Conservation (phyloP, 768 basidiomycete species). For the Suillus hirtellus region DNA sequence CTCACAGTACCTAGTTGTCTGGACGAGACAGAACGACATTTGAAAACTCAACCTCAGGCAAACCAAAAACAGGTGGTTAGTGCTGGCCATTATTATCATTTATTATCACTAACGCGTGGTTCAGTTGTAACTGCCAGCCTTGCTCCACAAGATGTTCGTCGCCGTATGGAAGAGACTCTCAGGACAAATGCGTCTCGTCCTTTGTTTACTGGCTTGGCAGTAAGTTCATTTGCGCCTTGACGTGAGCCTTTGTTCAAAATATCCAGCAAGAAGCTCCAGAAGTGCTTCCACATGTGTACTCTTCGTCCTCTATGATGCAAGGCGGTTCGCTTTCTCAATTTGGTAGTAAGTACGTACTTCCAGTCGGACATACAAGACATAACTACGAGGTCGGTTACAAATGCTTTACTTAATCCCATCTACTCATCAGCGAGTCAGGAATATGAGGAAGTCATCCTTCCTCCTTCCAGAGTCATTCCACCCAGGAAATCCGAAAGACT, state of each 20-base stretch:
- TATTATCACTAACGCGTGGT: not conserved
- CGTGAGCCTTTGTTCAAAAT: conserved; percentile 12
- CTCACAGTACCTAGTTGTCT: not conserved
- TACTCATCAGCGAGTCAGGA: conserved; percentile 46
- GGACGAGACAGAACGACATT: no score
- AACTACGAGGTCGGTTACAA: conserved; percentile 57
- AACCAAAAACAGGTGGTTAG: not conserved
- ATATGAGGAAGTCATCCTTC: conserved; percentile 88
- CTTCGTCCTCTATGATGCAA: conserved; percentile 56
- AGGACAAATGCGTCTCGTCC: conserved; percentile 65
- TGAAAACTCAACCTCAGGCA: not conserved
- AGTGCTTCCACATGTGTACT: conserved; percentile 86
- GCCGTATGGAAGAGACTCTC: conserved; percentile 62
- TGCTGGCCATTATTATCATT: not conserved
- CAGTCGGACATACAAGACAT: conserved; percentile 74
- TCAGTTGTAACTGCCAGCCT: conserved; percentile 29
- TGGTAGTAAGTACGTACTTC: conserved; percentile 80
- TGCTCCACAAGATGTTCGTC: conserved; percentile 49
- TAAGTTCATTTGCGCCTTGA: conserved; percentile 30
- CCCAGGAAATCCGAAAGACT: conserved; percentile 70
- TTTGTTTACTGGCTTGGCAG: conserved; percentile 57
- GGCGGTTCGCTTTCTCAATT: conserved; percentile 69
- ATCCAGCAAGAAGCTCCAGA: conserved; percentile 55
- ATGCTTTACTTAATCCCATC: conserved; percentile 2
- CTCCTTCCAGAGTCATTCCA: conserved; percentile 79